Evolutionary conservation across 805 yeast genomes (phyloP).

Genomic region (Barnettozyma sucrosica): DNA sequence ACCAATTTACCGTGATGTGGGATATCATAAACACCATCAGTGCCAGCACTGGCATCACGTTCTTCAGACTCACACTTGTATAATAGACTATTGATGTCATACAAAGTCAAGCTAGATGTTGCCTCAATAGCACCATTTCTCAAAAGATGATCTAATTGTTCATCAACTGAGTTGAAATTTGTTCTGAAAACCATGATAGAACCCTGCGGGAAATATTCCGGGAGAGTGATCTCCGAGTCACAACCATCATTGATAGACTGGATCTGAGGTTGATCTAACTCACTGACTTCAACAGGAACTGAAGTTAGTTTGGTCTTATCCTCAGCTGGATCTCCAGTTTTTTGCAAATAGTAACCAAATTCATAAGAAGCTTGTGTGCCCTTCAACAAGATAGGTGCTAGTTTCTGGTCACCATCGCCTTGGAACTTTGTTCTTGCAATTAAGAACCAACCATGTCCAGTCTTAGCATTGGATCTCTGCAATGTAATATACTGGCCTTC

Average conservation of each 20-base stretch:
- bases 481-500: slow-evolving; percentile 90
- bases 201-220: slow-evolving; percentile 76
- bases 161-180: slow-evolving; percentile 57
- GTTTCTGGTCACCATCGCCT: slow-evolving; percentile 38
- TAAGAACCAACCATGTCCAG: slow-evolving; percentile 85
- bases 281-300: slow-evolving; percentile 57
- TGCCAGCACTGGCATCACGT: slow-evolving; percentile 68
- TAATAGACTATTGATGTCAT: slow-evolving; percentile 69
- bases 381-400: slow-evolving; percentile 51
- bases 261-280: slow-evolving; percentile 45
- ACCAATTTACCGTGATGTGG: slow-evolving; percentile 71
- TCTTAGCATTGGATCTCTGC: slow-evolving; percentile 75
- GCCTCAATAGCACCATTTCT: slow-evolving; percentile 75
- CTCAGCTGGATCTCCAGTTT: slow-evolving; percentile 41
- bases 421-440: slow-evolving; percentile 80
- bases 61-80: slow-evolving; percentile 86
- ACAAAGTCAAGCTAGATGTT: slow-evolving; percentile 49
- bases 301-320: slow-evolving; percentile 46
- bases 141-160: slow-evolving; percentile 57
- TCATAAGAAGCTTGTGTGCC: slow-evolving; percentile 56
- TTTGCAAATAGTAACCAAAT: slow-evolving; percentile 52
- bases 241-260: slow-evolving; percentile 32
- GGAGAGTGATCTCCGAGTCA: slow-evolving; percentile 50
- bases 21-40: slow-evolving; percentile 64
- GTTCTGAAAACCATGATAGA: slow-evolving; percentile 83